Evolutionary conservation across 192 early-diverging fungal genomes (phyloP).

Genomic region (Chytriomyces hyalinus): DNA sequence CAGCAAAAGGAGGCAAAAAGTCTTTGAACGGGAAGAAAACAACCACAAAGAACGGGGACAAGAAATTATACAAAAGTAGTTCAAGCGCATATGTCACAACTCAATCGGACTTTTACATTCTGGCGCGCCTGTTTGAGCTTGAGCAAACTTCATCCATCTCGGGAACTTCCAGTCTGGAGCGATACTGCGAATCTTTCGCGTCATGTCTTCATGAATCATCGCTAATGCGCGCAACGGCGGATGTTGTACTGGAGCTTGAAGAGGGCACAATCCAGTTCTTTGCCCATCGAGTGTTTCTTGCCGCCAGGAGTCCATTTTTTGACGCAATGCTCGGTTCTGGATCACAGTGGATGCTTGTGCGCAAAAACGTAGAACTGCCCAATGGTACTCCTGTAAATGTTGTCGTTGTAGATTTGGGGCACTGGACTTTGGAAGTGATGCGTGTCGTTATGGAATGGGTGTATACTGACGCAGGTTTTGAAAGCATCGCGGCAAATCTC

Average conservation of each 20-base stretch:
- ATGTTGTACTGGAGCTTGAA: slow-evolving; percentile 36
- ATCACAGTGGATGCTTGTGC: slow-evolving; percentile 54
- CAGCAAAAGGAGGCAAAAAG: not conserved
- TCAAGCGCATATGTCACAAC: not conserved
- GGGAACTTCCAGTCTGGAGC: slow-evolving; percentile 14
- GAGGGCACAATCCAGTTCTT: slow-evolving; percentile 39
- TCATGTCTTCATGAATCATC: not conserved
- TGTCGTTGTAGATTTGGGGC: slow-evolving; percentile 56
- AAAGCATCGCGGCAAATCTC: slow-evolving; percentile 45
- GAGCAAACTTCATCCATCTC: slow-evolving; percentile 5
- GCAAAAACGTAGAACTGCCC: not conserved
- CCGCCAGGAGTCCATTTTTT: slow-evolving; percentile 71
- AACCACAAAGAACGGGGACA: not conserved
- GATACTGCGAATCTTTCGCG: slow-evolving; percentile 15
- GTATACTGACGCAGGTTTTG: slow-evolving; percentile 48
- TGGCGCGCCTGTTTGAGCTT: slow-evolving; percentile 25
- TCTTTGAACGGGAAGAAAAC: not conserved
- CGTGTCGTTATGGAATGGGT: slow-evolving; percentile 58
- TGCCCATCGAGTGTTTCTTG: slow-evolving; percentile 57
- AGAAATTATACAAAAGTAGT: not conserved
- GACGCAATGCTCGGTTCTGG: slow-evolving; percentile 58
- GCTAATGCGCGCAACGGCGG: slow-evolving; percentile 27
- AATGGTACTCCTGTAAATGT: not conserved
- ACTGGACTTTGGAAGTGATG: slow-evolving; percentile 59
- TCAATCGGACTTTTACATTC: slow-evolving; percentile 21